Evolutionary conservation across 2,329 filamentous ascomycete genomes (phyloP), one percentile per base, ranked within the genome.

Genomic region (Alternaria triticina): DNA sequence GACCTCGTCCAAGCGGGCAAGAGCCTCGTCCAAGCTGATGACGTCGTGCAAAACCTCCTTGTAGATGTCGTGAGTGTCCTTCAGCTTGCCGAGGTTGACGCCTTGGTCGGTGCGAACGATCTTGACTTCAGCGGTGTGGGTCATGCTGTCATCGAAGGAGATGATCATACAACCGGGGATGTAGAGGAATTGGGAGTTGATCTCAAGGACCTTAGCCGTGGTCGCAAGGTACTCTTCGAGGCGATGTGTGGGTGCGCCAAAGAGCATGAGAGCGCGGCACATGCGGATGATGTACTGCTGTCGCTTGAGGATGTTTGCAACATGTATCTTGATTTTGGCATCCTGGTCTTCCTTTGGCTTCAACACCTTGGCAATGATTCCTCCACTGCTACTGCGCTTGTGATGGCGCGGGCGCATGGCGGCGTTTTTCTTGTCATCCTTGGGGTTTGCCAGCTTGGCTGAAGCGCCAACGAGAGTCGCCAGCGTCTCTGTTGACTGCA

Each of bases 131-230:
- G 90, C 90, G 0, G 91, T 93, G 72, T 93, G 90, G n/a, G 62
- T 62, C 27, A 62, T 54, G 15, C 44, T 54, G 76, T 94, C 91
- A 73, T 88, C 93, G 74, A 97, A 97, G 5, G 92, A 95, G 75
- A 97, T 92, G 63, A 97, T 91, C 94, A 97, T 97, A 74, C 92
- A 96, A 0, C 92, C 92, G 0, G 94, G 94, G 7, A 97, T 87
- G 75, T 97, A 97, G 15, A 97, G 83, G 70, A 95, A 97, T 73
- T 97, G 93, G 25, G 90, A 90, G 70, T 96, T 91, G 20, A 97
- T 93, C 77, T 94, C 91, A 22, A 97, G 86, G 1, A 95, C 91
- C 25, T 92, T 87, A 2, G 94, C 91, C 7, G 91, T 93, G 89
- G 93, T 96, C 60, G 87, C 89, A 86, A 97, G 90, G 77, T 96